A percentile compares a stretch with the other conserved stretches of the same genome.
phyloP scores from a whole-genome alignment of 768 basidiomycete genomes.

The Mycena crocata region DNA sequence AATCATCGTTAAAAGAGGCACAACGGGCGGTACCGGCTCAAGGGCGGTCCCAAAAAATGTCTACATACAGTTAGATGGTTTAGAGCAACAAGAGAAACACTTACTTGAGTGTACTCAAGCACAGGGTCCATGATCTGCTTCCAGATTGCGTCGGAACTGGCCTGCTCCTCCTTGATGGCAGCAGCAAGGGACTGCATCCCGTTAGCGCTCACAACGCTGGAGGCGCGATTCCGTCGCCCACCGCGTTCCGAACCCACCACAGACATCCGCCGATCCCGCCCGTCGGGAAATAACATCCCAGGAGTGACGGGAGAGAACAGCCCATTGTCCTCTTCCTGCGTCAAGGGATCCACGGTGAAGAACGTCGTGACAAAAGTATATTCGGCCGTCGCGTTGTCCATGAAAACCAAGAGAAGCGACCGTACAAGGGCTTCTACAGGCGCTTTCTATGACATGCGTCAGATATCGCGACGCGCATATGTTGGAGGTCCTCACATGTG shows the following conservation, averaged over 20 bases:
- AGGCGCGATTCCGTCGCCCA: constrained; percentile 47
- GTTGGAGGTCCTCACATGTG: constrained; percentile 70
- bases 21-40: constrained; percentile 78
- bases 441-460: constrained; percentile 68
- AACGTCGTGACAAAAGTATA: constrained; percentile 89
- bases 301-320: constrained; percentile 56
- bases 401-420: constrained; percentile 87
- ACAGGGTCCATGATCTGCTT: constrained; percentile 94
- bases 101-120: constrained; percentile 84
- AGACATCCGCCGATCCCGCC: constrained; percentile 54
- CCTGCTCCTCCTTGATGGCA: constrained; percentile 69
- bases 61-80: constrained; percentile 48
- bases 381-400: constrained; percentile 95
- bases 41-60: constrained; percentile 76
- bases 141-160: constrained; percentile 77
- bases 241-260: constrained; percentile 65
- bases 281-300: constrained; percentile 57
- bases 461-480: not conserved
- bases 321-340: constrained; percentile 48
- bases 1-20: constrained; percentile 91
- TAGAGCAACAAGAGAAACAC: constrained; percentile 30
- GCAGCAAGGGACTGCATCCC: constrained; percentile 44
- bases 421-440: constrained; percentile 87
- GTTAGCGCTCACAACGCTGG: constrained; percentile 49
- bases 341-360: constrained; percentile 64